phyloP scores from a whole-genome alignment of 495 filamentous ascomycete genomes.

The Neurospora sublineolata region DNA sequence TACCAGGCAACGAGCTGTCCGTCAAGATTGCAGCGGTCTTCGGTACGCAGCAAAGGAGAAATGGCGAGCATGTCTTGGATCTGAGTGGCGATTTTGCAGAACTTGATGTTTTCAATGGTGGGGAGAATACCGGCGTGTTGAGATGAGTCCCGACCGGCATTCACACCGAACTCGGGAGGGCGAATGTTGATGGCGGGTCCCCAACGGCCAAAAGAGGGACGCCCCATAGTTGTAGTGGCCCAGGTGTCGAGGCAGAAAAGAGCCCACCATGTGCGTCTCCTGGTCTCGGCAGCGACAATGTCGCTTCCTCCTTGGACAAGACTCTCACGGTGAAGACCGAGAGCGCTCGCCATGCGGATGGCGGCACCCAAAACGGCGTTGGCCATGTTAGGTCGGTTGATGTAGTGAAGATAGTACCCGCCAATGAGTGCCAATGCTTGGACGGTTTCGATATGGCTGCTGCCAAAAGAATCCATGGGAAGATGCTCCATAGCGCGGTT shows the following conservation, averaged over 20 bases:
- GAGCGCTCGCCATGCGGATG: constrained; percentile 56
- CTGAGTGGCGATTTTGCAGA: constrained; percentile 66
- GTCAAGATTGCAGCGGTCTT: constrained; percentile 56
- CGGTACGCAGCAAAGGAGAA: constrained; percentile 50
- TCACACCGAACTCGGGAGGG: constrained; percentile 46
- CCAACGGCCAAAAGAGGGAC: constrained; percentile 65
- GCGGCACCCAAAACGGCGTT: constrained; percentile 55
- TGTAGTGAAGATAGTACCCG: constrained; percentile 71
- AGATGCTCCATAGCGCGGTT: constrained; percentile 57
- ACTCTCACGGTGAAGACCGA: constrained; percentile 68
- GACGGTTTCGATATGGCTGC: constrained; percentile 57
- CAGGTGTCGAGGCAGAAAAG: constrained; percentile 72
- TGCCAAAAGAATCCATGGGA: constrained; percentile 55
- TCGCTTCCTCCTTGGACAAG: constrained; percentile 41
- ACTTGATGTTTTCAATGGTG: constrained; percentile 64
- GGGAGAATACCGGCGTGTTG: constrained; percentile 55
- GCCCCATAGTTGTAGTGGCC: constrained; percentile 64
- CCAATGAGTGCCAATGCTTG: constrained; percentile 62
- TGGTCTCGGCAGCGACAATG: constrained; percentile 47
- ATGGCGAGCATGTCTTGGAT: constrained; percentile 68
- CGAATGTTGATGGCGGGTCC: constrained; percentile 63
- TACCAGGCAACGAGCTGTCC: constrained; percentile 60
- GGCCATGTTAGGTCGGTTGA: constrained; percentile 68
- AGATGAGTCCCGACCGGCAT: constrained; percentile 36
- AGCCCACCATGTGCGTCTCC: constrained; percentile 69